Evolutionary conservation across 208 protist species (phyloP), one percentile per base, ranked within the genome.

Genomic region (Trypanosoma mega): DNA sequence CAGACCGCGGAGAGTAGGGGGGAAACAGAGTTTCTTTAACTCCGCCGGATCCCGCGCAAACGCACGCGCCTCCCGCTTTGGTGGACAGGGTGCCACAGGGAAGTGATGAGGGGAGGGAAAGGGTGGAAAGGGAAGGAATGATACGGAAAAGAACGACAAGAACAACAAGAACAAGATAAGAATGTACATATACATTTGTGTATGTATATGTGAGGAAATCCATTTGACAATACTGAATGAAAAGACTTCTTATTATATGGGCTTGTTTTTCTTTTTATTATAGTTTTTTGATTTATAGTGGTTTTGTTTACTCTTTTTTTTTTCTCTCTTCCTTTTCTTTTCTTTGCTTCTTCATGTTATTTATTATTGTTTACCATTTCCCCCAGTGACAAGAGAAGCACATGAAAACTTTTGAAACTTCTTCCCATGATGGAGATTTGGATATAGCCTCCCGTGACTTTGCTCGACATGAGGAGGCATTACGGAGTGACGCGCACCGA

Each of bases 11-110:
- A 78, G 78, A 21, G 60, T 76, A 0, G 52, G 66, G 1, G 80
- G 85, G 0, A 74, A 78, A 8, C 67, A 76, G 44, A 82, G 82
- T 21, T 94, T 94, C 65, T 94, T 85, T 68, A 94, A 94, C 72
- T 90, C 85, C 3, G 74, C 82, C 41, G 85, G 85, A 21, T 79
- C 85, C 5, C 79, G 88, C 9, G 82, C 82, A 34, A 92, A 94
- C 54, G 88, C 88, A 1, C 82, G 88, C 39, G 61, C 60, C 1
- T 74, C 83, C 1, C 79, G 85, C 52, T 94, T 92, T 51, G 69
- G 73, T 71, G 72, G 72, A 23, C 60, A 60, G 31, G 21, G 54
- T 43, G 68, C 68, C 34, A 52, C 63, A 37, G 59, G 55, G 23
- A 59, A 53, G 23, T 67, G 44, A 58, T 57, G 14, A 44, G 20